These are phyloP conservation scores for Eustoma russellianum DNA, from an alignment of 257 asterid species.

Conservation along the genomic window DNA sequence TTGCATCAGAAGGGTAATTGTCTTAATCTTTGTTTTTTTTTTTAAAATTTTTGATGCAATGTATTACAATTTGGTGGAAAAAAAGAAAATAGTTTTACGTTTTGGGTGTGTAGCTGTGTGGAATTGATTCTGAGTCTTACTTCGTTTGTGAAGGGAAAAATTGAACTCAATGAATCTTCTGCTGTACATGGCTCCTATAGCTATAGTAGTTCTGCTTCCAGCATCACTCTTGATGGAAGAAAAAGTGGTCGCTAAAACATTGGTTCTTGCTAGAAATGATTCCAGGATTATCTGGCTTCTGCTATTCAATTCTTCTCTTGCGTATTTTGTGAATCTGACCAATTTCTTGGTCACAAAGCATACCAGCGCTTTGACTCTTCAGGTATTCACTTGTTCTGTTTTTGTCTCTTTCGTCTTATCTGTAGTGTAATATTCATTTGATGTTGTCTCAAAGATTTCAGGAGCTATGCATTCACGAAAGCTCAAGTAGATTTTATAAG, in stretches of 20 bases:
- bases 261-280: slow-evolving; percentile 56
- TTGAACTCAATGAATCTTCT: slow-evolving; percentile 59
- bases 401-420: background rate
- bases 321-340: slow-evolving; percentile 58
- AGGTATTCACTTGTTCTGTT: slow-evolving; percentile 29
- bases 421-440: no score
- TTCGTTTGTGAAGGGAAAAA: slow-evolving; percentile 32
- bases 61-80: background rate
- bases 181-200: slow-evolving; percentile 61
- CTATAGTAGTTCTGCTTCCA: slow-evolving; percentile 50
- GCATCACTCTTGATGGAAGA: slow-evolving; percentile 51
- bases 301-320: slow-evolving; percentile 56
- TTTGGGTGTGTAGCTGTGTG: background rate
- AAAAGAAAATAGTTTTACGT: background rate
- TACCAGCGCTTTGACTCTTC: slow-evolving; percentile 61
- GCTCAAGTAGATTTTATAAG: no score
- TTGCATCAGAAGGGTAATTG: slow-evolving; percentile 53
- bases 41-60: no score
- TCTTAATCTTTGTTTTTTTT: background rate
- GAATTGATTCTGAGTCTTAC: slow-evolving; percentile 17
- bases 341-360: slow-evolving; percentile 63
- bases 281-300: slow-evolving; percentile 44
- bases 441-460: no score
- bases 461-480: no score
- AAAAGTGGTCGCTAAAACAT: slow-evolving; percentile 51